Percentiles rank a stretch among this genome's conserved stretches.
phyloP scores from a whole-genome alignment of 75 land plant genomes.

The Larix kaempferi region DNA sequence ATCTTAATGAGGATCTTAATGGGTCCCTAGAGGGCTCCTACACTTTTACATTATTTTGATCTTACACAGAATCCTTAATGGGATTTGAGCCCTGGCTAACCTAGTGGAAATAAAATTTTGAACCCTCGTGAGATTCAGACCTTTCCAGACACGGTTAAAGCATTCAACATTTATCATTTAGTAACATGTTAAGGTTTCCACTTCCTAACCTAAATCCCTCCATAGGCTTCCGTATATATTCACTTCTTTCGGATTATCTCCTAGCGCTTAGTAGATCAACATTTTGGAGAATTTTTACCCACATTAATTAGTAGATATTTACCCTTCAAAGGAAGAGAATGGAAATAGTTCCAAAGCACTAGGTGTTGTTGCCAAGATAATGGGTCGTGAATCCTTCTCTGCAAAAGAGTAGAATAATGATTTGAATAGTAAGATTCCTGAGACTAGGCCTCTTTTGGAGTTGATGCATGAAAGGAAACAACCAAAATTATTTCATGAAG shows the following conservation, averaged over 20 bases:
- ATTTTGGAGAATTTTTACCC: background rate
- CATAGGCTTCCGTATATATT: background rate
- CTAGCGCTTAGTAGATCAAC: background rate
- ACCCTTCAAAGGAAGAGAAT: conserved; percentile 8
- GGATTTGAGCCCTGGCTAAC: background rate
- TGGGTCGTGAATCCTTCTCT: conserved; percentile 91
- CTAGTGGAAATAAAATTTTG: background rate
- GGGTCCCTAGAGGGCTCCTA: too few relatives aligned
- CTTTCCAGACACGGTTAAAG: background rate
- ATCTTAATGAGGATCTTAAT: too few relatives aligned
- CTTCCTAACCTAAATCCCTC: background rate
- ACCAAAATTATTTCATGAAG: conserved; percentile 9
- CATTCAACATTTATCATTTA: background rate
- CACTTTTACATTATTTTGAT: background rate
- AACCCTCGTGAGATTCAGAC: background rate
- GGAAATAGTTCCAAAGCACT: conserved; percentile 44
- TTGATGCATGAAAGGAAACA: conserved; percentile 10
- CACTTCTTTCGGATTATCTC: background rate
- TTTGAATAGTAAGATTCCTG: conserved; percentile 20
- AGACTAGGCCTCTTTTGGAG: conserved; percentile 18
- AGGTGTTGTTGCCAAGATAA: conserved; percentile 83
- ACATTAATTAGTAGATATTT: too few relatives aligned
- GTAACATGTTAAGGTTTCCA: background rate
- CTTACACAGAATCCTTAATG: background rate
- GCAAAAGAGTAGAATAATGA: conserved; percentile 13